Base-by-base conservation (phyloP, 2,329 filamentous ascomycete species). In the Lasiodiplodia sp. region DNA sequence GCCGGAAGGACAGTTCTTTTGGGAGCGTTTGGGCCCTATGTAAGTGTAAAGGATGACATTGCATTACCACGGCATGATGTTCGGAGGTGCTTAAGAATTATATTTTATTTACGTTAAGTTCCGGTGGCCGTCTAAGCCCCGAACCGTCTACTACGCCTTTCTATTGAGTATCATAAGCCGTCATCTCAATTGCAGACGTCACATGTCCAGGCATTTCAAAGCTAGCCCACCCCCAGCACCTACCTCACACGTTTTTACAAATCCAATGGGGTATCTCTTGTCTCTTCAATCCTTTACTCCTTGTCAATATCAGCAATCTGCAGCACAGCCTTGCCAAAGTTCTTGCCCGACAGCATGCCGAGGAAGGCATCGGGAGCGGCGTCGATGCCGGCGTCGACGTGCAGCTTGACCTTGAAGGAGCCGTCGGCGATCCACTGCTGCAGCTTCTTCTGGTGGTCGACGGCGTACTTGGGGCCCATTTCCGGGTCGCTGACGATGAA, bases 281-380 rank as follows among this genome's bases (percentile, higher is more conserved):
- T 47, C 18, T 47, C n/a, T 14, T n/a, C 12, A 18, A 57, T 23
- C 10, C 3, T 18, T 68, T 73, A 71, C 55, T 78, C 76, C 72
- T 75, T 75, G 64, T 73, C 72, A 66, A 79, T 58, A 68, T 79
- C 76, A 40, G 78, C 77, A 73, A 91, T 87, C 84, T 92, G 91
- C 74, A 96, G 75, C 25, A 96, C 87, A 18, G 92, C 91, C 87
- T 97, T 97, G 73, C 93, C 93, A 80, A 94, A 92, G 83, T 96
- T 96, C 80, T 91, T 86, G 58, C 93, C 93, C 75, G 87, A 78
- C 67, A 96, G 85, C 83, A 96, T 89, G 14, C 89, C 91, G 14
- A 95, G 80, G 70, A 96, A 85, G 0, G 91, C 93, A 68, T 94
- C 87, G 6, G 88, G 83, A 0, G 90, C 90, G 70, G 92, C 89